These are phyloP conservation scores for Nothopassalora personata DNA, from an alignment of 2,329 filamentous ascomycete genomes.

Conservation along the genomic window DNA sequence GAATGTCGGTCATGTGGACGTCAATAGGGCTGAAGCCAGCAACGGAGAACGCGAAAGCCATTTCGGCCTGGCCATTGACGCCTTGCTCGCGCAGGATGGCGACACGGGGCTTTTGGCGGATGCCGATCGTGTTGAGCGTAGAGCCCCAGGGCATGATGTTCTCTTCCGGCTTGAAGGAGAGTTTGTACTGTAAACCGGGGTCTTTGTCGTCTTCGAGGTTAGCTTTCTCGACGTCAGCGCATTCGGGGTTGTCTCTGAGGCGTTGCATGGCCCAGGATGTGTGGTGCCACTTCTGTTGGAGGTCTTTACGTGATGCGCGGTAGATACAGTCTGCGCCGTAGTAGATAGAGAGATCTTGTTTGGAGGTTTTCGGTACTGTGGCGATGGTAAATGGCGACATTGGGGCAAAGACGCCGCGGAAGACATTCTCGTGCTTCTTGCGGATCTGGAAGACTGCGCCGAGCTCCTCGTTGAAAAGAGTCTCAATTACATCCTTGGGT, in stretches of 20 bases:
- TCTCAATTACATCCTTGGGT: constrained; percentile 57
- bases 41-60: constrained; percentile 91
- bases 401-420: constrained; percentile 80
- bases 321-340: constrained; percentile 65
- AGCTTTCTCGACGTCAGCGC: constrained; percentile 76
- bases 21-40: constrained; percentile 90
- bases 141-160: constrained; percentile 65
- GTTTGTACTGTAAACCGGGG: constrained; percentile 76
- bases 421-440: constrained; percentile 75
- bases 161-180: constrained; percentile 75
- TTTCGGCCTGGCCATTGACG: constrained; percentile 92
- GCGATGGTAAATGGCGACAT: constrained; percentile 82
- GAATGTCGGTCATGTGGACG: constrained; percentile 90
- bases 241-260: constrained; percentile 79
- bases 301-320: constrained; percentile 61
- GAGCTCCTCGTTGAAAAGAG: constrained; percentile 92
- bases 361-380: constrained; percentile 60
- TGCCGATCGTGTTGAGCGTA: constrained; percentile 52
- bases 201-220: constrained; percentile 69
- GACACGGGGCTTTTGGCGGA: constrained; percentile 66
- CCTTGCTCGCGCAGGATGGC: constrained; percentile 94
- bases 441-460: constrained; percentile 94
- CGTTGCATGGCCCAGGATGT: constrained; percentile 91
- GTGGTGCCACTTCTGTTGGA: constrained; percentile 83
- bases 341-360: constrained; percentile 72